Percentiles rank a stretch among this genome's conserved stretches.
phyloP scores from a whole-genome alignment of 805 yeast genomes.

The Cyberlindnera mycetangii region DNA sequence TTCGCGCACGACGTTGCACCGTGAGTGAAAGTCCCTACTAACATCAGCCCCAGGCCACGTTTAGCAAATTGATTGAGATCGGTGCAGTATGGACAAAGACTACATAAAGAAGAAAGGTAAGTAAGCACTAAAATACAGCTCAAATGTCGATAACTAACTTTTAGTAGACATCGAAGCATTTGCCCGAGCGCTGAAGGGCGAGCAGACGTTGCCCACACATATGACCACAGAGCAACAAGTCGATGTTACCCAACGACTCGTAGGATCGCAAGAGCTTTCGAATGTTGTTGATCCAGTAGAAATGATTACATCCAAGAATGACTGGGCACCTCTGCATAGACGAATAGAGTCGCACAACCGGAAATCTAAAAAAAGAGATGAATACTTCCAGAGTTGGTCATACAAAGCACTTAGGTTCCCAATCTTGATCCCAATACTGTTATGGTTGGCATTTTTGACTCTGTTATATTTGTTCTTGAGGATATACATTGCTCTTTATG shows the following conservation, averaged over 20 bases:
- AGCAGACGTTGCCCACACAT: constrained; percentile 2
- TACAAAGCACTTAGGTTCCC: constrained; percentile 65
- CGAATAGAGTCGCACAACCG: constrained; percentile 11
- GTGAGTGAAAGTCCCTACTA: no score
- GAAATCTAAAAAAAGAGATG: constrained; percentile 19
- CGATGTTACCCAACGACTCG: constrained; percentile 6
- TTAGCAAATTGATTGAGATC: no score
- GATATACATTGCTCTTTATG: constrained; percentile 60
- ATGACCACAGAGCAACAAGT: constrained; percentile 4
- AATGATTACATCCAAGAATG: constrained; percentile 40
- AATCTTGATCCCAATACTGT: constrained; percentile 44
- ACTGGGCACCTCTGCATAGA: constrained; percentile 44
- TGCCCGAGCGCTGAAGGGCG: constrained; percentile 13
- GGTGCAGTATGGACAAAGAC: constrained; percentile 4
- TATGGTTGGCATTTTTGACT: constrained; percentile 54
- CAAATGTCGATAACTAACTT: not conserved
- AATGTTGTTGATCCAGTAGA: constrained; percentile 20
- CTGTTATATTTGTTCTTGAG: constrained; percentile 51
- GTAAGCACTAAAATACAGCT: not conserved
- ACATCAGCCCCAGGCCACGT: no score
- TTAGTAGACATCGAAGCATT: constrained; percentile 14
- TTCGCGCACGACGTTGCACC: not conserved
- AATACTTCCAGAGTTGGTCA: constrained; percentile 36
- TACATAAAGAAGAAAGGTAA: constrained; percentile 8
- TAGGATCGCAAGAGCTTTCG: constrained; percentile 11